phyloP scores from a whole-genome alignment of 768 basidiomycete species.

The Cystobasidium tubakii region DNA sequence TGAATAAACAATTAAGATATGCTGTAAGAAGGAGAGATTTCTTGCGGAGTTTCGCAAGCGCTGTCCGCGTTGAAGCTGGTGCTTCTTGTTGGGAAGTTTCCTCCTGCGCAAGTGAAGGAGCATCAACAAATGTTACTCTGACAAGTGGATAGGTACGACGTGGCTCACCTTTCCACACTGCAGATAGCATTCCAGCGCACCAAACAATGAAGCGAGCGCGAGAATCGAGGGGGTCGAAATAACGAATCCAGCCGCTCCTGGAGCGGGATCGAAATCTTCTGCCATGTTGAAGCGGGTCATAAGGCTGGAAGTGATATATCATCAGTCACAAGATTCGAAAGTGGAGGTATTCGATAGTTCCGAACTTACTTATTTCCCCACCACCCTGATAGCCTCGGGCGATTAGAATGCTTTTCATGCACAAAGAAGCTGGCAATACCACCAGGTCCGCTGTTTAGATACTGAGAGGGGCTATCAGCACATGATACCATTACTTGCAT shows the following conservation, averaged over 20 bases:
- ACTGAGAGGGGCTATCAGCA: constrained; percentile 49
- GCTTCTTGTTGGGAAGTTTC: constrained; percentile 27
- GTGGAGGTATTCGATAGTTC: no score
- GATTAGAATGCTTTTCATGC: constrained; percentile 55
- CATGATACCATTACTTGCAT: neutral
- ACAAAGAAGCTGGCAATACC: constrained; percentile 92
- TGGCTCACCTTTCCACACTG: neutral
- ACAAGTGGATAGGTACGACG: no score
- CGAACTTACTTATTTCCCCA: constrained; percentile 73
- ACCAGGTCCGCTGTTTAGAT: constrained; percentile 91
- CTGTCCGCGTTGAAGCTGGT: constrained; percentile 8
- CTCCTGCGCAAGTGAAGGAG: constrained; percentile 50
- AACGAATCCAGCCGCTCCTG: constrained; percentile 89
- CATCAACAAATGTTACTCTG: no score
- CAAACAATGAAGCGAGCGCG: constrained; percentile 68
- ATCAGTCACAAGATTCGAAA: no score
- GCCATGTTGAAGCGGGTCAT: constrained; percentile 87
- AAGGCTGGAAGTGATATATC: no score
- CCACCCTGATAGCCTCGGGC: constrained; percentile 79
- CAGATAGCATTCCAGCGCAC: constrained; percentile 59
- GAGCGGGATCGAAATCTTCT: constrained; percentile 69
- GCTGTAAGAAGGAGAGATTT: constrained; percentile 47
- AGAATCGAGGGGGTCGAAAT: constrained; percentile 89
- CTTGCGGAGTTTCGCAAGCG: constrained; percentile 50
- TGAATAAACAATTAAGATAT: constrained; percentile 28